Evolutionary conservation across 2,329 filamentous ascomycete genomes (phyloP).

Genomic region (Chalaropsis thielavioides): DNA sequence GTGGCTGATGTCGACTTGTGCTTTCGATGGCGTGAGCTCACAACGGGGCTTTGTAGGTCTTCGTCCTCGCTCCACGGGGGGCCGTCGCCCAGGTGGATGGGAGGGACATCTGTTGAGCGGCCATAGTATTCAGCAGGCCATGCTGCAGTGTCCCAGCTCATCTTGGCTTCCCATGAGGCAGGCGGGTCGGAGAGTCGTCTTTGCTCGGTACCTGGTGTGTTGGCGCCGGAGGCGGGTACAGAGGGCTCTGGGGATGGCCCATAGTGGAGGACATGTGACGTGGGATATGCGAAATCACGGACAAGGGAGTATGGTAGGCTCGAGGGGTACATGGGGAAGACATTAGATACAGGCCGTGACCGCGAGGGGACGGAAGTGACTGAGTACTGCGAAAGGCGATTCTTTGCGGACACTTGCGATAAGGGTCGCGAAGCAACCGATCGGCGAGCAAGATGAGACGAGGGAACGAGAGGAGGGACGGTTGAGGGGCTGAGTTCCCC

Average conservation of each 20-base stretch:
- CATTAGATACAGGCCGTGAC: constrained; percentile 66
- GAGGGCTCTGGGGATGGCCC: constrained; percentile 69
- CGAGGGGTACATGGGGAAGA: constrained; percentile 72
- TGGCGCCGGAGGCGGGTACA: constrained; percentile 57
- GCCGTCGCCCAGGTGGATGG: constrained; percentile 73
- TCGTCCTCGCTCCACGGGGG: constrained; percentile 94
- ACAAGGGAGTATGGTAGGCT: constrained; percentile 80
- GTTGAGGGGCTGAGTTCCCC: constrained; percentile 39
- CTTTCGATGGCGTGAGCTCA: constrained; percentile 71
- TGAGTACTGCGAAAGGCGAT: constrained; percentile 73
- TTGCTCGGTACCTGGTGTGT: constrained; percentile 71
- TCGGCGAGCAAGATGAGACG: constrained; percentile 38
- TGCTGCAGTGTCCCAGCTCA: constrained; percentile 37
- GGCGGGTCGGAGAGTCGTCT: constrained; percentile 74
- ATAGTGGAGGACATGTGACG: constrained; percentile 77
- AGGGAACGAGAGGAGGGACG: constrained; percentile 43
- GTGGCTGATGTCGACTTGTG: constrained; percentile 55
- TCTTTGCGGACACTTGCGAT: constrained; percentile 59
- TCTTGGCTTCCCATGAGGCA: constrained; percentile 56
- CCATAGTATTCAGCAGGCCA: constrained; percentile 41
- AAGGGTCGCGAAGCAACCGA: constrained; percentile 49
- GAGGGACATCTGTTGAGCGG: constrained; percentile 57
- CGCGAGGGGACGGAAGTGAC: constrained; percentile 51
- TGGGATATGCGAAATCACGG: constrained; percentile 86
- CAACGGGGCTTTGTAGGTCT: constrained; percentile 81